Conservation (phyloP, 441 rosid species). For the Geranium incanum region DNA sequence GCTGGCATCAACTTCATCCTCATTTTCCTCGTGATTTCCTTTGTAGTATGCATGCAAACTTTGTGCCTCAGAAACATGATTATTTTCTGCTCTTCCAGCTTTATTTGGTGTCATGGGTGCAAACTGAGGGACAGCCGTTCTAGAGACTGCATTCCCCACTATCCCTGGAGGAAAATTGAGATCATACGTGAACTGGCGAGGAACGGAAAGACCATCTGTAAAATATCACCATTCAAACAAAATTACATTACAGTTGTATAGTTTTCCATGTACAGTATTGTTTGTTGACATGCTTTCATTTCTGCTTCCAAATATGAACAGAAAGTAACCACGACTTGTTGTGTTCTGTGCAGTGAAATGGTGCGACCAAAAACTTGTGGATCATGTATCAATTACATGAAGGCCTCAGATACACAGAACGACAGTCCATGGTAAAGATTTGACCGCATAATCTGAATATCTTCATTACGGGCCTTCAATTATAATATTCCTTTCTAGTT, state of each 20-base stretch:
- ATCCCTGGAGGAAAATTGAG: slow-evolving; percentile 28
- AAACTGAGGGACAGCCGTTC: slow-evolving; percentile 22
- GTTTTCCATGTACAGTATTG: background rate
- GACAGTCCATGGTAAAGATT: background rate
- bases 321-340: background rate
- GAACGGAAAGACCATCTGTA: slow-evolving; percentile 29
- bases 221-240: background rate
- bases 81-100: slow-evolving; percentile 22
- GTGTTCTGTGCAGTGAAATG: background rate
- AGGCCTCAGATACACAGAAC: background rate
- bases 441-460: background rate
- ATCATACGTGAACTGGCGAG: slow-evolving; percentile 26
- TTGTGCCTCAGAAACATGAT: slow-evolving; percentile 22
- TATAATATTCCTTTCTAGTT: no score
- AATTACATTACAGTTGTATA: slow-evolving; percentile 5
- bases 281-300: background rate
- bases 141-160: slow-evolving; percentile 24
- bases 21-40: slow-evolving; percentile 21
- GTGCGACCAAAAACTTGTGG: background rate
- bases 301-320: background rate
- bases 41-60: slow-evolving; percentile 17
- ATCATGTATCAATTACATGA: no score
- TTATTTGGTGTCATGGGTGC: slow-evolving; percentile 55
- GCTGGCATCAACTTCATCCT: slow-evolving; percentile 19
- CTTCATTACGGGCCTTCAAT: background rate